Evolutionary conservation across 495 filamentous ascomycete species (phyloP), one percentile per base, ranked within the genome.

Genomic region (Aspergillus haitiensis): DNA sequence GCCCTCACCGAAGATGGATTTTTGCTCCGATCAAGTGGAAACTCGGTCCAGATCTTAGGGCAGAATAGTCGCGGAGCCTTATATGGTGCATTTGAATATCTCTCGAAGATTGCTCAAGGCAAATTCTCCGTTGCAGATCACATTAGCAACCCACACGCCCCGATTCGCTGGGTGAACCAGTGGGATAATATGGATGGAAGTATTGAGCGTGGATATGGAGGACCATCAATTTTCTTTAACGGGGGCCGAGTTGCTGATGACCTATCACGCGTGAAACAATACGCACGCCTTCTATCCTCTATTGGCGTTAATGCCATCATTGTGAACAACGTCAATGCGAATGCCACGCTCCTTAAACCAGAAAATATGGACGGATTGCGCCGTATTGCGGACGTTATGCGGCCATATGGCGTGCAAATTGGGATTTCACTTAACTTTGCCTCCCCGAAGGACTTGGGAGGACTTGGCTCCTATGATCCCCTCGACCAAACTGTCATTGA

Each of bases 301-400:
- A 79, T 89, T 37, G 73, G 82, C 27, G 71, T 90, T 65, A 91
- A 91, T 59, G 86, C 74, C 2, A 74, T 88, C 33, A 66, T 90
- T 3, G 79, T 88, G 67, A 91, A 91, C 72, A 90, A 91, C 55
- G 87, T 90, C 61, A 91, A 91, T 64, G 85, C 88, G 12, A 85
- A 88, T 61, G 74, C 81, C 1, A 75, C 73, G 0, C 70, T 87
- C 6, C 72, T 91, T 46, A 83, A 63, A 5, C 59, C 76, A 2
- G 56, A 70, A 2, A 89, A 88, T 59, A 79, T 89, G 59, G 75
- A 81, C 33, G 86, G 88, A 0, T 68, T 91, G 5, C 81, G 72
- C 9, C 72, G 84, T 33, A 79, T 91, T 40, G 87, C 87, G 5
- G 82, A 89, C 67, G 78, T 71, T 7, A 81, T 88, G 66, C 75